phyloP scores from a whole-genome alignment of 768 basidiomycete genomes.

The Daedaleopsis nitida region DNA sequence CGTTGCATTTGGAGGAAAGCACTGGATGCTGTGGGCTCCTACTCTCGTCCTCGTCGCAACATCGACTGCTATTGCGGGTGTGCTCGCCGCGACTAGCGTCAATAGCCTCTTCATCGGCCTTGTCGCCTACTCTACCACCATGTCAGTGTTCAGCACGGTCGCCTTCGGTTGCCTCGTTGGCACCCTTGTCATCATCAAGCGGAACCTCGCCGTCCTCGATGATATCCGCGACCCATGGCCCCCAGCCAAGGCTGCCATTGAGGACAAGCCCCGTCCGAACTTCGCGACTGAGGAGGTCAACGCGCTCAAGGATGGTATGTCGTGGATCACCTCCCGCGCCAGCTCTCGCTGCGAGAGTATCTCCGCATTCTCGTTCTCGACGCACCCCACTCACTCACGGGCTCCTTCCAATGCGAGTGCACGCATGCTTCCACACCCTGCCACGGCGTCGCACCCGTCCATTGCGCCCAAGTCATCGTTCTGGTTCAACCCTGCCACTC shows the following conservation, averaged over 20 bases:
- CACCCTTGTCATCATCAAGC: slow-evolving; percentile 66
- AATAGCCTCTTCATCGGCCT: slow-evolving; percentile 62
- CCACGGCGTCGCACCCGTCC: slow-evolving; percentile 36
- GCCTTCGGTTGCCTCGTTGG: slow-evolving; percentile 61
- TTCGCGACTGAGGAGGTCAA: slow-evolving; percentile 75
- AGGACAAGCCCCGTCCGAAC: slow-evolving; percentile 59
- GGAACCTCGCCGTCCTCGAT: slow-evolving; percentile 58
- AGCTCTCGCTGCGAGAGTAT: slow-evolving; percentile 55
- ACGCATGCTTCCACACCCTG: slow-evolving; percentile 33
- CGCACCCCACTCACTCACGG: slow-evolving; percentile 54
- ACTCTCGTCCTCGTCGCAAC: slow-evolving; percentile 53
- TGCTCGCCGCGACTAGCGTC: slow-evolving; percentile 56
- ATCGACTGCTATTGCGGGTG: slow-evolving; percentile 60
- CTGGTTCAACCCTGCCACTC: slow-evolving; percentile 57
- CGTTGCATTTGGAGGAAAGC: slow-evolving; percentile 66
- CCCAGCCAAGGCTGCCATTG: slow-evolving; percentile 48
- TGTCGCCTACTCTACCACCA: slow-evolving; percentile 53
- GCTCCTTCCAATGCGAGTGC: slow-evolving; percentile 40
- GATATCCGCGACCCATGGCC: slow-evolving; percentile 63
- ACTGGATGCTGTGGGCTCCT: slow-evolving; percentile 77
- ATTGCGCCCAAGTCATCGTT: slow-evolving; percentile 54
- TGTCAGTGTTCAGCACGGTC: slow-evolving; percentile 54
- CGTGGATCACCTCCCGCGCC: slow-evolving; percentile 77
- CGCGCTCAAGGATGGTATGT: slow-evolving; percentile 70
- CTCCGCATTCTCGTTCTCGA: slow-evolving; percentile 76